Evolutionary conservation across 2,329 filamentous ascomycete genomes (phyloP).

Genomic region (Dothideomycetes sp.): DNA sequence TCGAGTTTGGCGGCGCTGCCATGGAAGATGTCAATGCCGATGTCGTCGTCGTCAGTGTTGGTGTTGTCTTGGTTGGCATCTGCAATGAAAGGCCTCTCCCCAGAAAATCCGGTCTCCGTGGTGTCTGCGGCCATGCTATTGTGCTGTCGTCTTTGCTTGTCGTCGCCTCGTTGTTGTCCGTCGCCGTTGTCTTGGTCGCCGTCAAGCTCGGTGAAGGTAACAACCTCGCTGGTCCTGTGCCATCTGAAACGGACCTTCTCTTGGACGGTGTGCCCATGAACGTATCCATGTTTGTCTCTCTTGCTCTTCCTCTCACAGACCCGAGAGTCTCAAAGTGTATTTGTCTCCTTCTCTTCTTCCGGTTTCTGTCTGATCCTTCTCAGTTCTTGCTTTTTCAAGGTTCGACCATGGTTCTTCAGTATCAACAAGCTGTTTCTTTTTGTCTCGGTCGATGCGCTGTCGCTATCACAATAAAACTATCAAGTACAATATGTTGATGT

Average conservation of each 20-base stretch:
- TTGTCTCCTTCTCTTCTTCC: background rate
- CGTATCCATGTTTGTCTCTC: constrained; percentile 2
- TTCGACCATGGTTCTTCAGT: background rate
- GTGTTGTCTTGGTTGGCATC: constrained; percentile 49
- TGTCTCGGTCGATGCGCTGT: no score
- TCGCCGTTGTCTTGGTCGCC: constrained; percentile 26
- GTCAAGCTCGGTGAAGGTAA: constrained; percentile 38
- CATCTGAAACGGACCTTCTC: constrained; percentile 37
- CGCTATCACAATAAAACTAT: no score
- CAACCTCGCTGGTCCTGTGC: constrained; percentile 26
- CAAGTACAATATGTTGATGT: no score
- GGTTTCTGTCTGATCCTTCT: background rate
- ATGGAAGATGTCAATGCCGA: constrained; percentile 39
- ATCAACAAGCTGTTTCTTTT: no score
- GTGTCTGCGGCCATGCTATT: constrained; percentile 45
- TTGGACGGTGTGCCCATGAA: constrained; percentile 29
- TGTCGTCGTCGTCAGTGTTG: constrained; percentile 32
- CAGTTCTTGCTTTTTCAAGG: no score
- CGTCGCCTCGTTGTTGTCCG: no score
- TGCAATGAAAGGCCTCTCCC: constrained; percentile 60
- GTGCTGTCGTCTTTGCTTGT: constrained; percentile 39
- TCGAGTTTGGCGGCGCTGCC: constrained; percentile 36
- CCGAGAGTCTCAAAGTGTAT: background rate
- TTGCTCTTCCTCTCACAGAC: background rate
- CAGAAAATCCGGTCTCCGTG: constrained; percentile 57